Base-by-base conservation (phyloP, 2,329 filamentous ascomycete genomes). In the Setomelanomma holmii region DNA sequence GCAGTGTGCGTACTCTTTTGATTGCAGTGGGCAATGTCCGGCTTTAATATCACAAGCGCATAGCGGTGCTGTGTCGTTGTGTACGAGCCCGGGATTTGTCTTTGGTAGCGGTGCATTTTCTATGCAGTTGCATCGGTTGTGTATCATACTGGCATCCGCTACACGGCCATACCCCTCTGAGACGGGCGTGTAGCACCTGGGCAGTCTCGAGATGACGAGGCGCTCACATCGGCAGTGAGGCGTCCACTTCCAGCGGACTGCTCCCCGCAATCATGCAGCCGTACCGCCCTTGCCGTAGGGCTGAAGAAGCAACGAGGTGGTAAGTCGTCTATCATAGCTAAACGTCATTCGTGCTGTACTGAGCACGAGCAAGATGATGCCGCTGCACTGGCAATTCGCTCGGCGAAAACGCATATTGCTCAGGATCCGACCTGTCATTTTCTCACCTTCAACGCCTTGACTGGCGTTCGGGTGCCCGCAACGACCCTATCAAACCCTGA, bases 241-340 rank as follows among this genome's bases (percentile, higher is more conserved):
- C 62, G 56, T 63, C 58, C 62, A 53, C 53, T 57, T 59, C 49
- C 56, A 61, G 62, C 56, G 58, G 55, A 45, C 45, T 38, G 39
- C 48, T 63, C 54, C 52, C 56, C 46, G 44, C 58, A 51, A 55
- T 47, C 56, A 58, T 62, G 60, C 61, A 65, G 55, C 58, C 58
- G 45, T 53, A 57, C 55, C 58, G 63, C 63, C 70, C 68, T 72
- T 73, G 66, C 68, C 70, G 69, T 66, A 72, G 58, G 67, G 66
- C 68, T 73, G 67, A 69, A 51, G 36, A 51, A 44, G 48, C 48
- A 34, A 48, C 45, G 36, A 17, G 20, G 30, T 41, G 38, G 30
- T 20, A 3, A 30, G 14, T 14, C 10, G 27, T 30, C 27, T 30
- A 14, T 30, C 3, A 30, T 3, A 14, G 5, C 27, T 8, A n/a